Percentiles rank a stretch among this genome's conserved stretches.
These are phyloP conservation scores for Malus orientalis DNA, from an alignment of 306 rosid species.

Conservation along the genomic window DNA sequence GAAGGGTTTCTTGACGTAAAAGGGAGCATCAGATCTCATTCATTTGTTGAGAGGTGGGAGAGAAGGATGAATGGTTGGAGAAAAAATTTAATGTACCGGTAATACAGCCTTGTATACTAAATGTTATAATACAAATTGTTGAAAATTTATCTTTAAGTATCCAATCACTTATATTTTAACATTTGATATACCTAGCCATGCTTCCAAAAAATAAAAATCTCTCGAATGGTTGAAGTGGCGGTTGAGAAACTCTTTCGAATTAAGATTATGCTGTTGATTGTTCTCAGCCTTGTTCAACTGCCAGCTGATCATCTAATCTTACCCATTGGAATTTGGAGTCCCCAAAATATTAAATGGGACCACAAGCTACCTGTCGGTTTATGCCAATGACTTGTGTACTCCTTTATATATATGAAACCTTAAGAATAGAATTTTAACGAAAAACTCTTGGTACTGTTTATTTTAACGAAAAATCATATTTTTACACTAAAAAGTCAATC, in stretches of 20 bases:
- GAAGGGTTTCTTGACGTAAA: conserved; percentile 49
- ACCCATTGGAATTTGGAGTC: conserved; percentile 1
- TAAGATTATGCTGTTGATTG: too few species aligned
- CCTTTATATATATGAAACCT: too few species aligned
- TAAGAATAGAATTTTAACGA: too few species aligned
- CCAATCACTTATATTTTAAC: too few species aligned
- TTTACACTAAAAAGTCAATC: too few species aligned
- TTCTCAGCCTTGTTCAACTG: too few species aligned
- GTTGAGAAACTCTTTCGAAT: not conserved
- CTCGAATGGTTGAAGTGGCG: not conserved
- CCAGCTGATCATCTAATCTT: not conserved
- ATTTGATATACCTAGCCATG: too few species aligned
- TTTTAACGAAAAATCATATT: too few species aligned
- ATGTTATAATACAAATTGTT: too few species aligned
- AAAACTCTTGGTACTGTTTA: too few species aligned
- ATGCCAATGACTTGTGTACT: not conserved
- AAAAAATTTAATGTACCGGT: too few species aligned
- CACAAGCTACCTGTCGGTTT: not conserved
- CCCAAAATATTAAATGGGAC: conserved; percentile 4
- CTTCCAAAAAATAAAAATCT: not conserved
- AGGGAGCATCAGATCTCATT: conserved; percentile 40
- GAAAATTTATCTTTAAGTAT: too few species aligned
- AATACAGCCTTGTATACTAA: accelerated
- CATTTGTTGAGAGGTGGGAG: not conserved
- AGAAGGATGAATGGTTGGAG: not conserved